A percentile compares a stretch with the other conserved stretches of the same genome.
These are phyloP conservation scores for Daldinia bambusicola DNA, from an alignment of 495 filamentous ascomycete genomes.

Conservation along the genomic window DNA sequence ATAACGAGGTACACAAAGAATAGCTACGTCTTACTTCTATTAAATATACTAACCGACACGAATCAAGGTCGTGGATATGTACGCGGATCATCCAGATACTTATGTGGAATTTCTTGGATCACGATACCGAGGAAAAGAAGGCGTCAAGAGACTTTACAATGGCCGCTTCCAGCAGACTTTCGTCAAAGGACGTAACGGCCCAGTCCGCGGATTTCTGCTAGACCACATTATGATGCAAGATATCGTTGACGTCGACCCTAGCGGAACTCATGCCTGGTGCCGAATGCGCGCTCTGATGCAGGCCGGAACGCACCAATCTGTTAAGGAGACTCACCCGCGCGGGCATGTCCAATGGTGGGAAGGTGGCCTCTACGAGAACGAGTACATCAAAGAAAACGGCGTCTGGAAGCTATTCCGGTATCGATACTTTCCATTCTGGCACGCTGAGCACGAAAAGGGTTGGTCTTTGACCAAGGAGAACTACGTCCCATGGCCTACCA, in stretches of 20 bases:
- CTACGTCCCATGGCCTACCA: slow-evolving; percentile 60
- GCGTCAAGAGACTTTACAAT: slow-evolving; percentile 64
- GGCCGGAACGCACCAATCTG: slow-evolving; percentile 61
- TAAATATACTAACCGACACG: slow-evolving; percentile 13
- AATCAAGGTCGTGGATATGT: slow-evolving; percentile 61
- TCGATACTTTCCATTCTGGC: slow-evolving; percentile 68
- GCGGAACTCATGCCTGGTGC: slow-evolving; percentile 61
- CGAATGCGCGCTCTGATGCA: slow-evolving; percentile 67
- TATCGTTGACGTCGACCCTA: slow-evolving; percentile 59
- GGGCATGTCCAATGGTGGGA: slow-evolving; percentile 67
- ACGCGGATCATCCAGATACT: slow-evolving; percentile 62
- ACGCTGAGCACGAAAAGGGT: slow-evolving; percentile 62
- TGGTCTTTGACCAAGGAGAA: slow-evolving; percentile 64
- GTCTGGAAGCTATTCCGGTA: slow-evolving; percentile 66
- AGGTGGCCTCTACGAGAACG: slow-evolving; percentile 68
- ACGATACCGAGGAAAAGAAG: slow-evolving; percentile 63
- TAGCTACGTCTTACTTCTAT: background rate
- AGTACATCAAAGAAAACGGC: slow-evolving; percentile 67
- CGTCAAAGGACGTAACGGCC: slow-evolving; percentile 63
- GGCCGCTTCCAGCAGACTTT: slow-evolving; percentile 62
- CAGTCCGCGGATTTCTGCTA: slow-evolving; percentile 64
- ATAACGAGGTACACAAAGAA: slow-evolving; percentile 57
- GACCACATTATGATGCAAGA: slow-evolving; percentile 69
- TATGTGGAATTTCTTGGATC: slow-evolving; percentile 67
- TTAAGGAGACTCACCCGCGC: slow-evolving; percentile 59